Base-by-base conservation (phyloP, 1,284 basidiomycete species). In the Pseudozyma sp. region DNA sequence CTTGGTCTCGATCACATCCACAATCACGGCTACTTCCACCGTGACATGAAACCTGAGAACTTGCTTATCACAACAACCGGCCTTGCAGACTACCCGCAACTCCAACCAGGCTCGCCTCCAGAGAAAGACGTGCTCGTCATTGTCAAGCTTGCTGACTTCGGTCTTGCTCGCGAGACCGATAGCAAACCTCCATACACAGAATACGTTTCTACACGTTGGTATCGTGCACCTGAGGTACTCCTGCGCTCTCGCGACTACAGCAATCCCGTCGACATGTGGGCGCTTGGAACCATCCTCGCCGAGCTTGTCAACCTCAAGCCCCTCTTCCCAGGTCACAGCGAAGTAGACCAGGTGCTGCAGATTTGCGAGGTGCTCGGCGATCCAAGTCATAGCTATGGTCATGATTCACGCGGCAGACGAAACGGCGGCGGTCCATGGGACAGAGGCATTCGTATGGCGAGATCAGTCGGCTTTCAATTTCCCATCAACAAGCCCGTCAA, bases 11-110 rank as follows among this genome's bases (percentile, higher is more conserved):
- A 94, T 82, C 97, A 99, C 85, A 94, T 99, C 72, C 97, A 99
- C 86, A 85, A 88, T 16, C 88, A 92, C 52, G 96, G 96, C 62
- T 99, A 97, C 86, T 99, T 99, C 85, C 97, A 99, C 85, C 93
- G 97, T 59, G 97, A 99, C 86, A 96, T 99, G 94, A 99, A 99
- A 86, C 97, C 97, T 34, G 97, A 99, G 85, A 99, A 99, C 82
- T 90, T 99, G n/a, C 90, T 99, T 59, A 96, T 99, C 80, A 99
- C 97, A n/a, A 99, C 97, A 2, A 97, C 94, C 11, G 97, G 97
- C 25, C 89, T 97, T 53, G 92, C 92, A 76, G 94, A 97, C 86
- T 99, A 99, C 85, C 91, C 91, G n/a, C 77, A 74, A 58, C 76
- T 80, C 14, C 65, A 72, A 12, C 68, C 79, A 3, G 59, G 71